phyloP scores from a whole-genome alignment of 192 early-diverging fungal genomes.

The Backusella westeae region DNA sequence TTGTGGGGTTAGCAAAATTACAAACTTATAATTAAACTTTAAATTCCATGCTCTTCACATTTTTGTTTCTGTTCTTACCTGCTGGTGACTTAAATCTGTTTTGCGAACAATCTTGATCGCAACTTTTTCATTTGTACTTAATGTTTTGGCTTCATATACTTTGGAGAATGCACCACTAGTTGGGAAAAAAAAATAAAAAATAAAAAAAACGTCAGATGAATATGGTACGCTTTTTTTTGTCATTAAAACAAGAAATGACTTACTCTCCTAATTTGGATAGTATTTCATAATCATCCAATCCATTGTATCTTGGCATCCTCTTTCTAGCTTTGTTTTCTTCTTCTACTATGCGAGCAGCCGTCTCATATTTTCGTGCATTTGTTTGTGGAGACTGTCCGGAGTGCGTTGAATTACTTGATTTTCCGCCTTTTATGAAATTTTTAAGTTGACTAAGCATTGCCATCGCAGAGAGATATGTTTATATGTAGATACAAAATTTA shows the following conservation, averaged over 20 bases:
- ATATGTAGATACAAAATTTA: neutral
- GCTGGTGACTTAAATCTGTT: conserved; percentile 66
- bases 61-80: conserved; percentile 46
- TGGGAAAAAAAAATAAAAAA: neutral
- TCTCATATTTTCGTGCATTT: neutral
- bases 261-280: conserved; percentile 71
- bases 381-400: neutral
- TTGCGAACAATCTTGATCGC: conserved; percentile 86
- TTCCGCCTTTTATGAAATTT: conserved; percentile 13
- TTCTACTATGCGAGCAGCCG: conserved; percentile 10
- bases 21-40: neutral
- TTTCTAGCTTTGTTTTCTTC: conserved; percentile 14
- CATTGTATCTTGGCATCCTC: conserved; percentile 45
- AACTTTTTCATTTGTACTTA: conserved; percentile 58
- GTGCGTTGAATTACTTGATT: neutral
- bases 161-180: conserved; percentile 81
- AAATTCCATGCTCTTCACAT: neutral
- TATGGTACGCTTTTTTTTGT: too few species aligned
- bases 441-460: conserved; percentile 13
- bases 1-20: neutral
- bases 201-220: neutral
- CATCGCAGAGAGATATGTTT: neutral
- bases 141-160: conserved; percentile 71
- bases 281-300: conserved; percentile 56
- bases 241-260: conserved; percentile 33